These are phyloP conservation scores for Saccharomyces hybrid DNA, from an alignment of 1,139 yeast genomes.

Conservation along the genomic window DNA sequence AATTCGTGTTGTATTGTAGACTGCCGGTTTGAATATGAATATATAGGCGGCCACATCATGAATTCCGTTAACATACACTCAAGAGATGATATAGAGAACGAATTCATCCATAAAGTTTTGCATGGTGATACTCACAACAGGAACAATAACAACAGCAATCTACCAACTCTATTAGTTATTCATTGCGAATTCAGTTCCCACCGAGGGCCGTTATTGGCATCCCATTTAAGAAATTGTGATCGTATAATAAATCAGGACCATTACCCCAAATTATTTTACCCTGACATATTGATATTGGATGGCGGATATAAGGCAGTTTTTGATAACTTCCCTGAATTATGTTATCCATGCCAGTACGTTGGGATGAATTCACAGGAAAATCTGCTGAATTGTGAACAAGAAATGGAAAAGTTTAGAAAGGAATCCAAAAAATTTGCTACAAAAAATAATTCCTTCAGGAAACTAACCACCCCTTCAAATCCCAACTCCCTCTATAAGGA, in stretches of 20 bases:
- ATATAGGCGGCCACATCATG: constrained; percentile 81
- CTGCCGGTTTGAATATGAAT: constrained; percentile 90
- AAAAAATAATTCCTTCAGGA: constrained; percentile 33
- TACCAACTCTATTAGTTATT: constrained; percentile 57
- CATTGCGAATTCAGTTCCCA: constrained; percentile 93
- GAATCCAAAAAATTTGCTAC: constrained; percentile 42
- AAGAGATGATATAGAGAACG: constrained; percentile 45
- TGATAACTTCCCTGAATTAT: constrained; percentile 40
- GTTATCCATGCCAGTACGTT: constrained; percentile 72
- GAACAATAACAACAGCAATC: constrained; percentile 11
- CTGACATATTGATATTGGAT: constrained; percentile 78
- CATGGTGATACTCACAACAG: constrained; percentile 3
- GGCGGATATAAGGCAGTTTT: constrained; percentile 87
- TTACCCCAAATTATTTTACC: constrained; percentile 77
- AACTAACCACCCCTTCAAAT: constrained; percentile 12
- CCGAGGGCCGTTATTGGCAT: constrained; percentile 89
- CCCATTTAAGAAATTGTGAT: constrained; percentile 76
- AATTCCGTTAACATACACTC: constrained; percentile 75
- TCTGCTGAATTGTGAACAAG: constrained; percentile 61
- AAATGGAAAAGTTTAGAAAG: constrained; percentile 60
- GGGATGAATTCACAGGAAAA: constrained; percentile 80
- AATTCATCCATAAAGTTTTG: constrained; percentile 12
- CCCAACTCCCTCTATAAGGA: not conserved
- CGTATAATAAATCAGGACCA: constrained; percentile 61
- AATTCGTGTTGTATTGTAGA: constrained; percentile 63